Base-by-base conservation (phyloP, 345 rosid species). In the Gossypium thurberi region DNA sequence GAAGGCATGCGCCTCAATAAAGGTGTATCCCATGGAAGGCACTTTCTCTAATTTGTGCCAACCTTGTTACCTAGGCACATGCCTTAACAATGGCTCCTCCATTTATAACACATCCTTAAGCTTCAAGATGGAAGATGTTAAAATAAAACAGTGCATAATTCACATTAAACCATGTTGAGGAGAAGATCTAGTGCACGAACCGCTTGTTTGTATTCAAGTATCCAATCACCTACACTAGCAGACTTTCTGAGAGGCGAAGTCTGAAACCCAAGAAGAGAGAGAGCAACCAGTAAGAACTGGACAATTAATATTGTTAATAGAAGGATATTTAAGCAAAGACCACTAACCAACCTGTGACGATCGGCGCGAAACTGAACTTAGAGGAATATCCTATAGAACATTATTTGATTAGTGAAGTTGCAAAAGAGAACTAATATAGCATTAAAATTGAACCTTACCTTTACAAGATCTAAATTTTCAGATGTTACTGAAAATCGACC, bases 401-500 rank as follows among this genome's bases (percentile, higher is more conserved):
- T 79, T 60, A 76, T 81, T 72, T 74, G 65, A 86, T 92, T 81
- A 87, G 98, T 73, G 55, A 75, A 37, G 76, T 55, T 43, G 66
- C 57, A 77, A 48, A 26, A 67, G 28, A 78, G 74, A 12, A 72
- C 17, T 73, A 51, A 69, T 21, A 65, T 60, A 37, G 65, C 61
- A 68, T 23, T 17, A 51, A 71, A 73, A 70, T 61, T 76, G 66
- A 85, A 63, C 20, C 50, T 77, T 81, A 92, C 99, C 98, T 96
- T 96, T 65, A 78, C 87, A 80, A 91, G 96, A 86, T 96, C 98
- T 59, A 96, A 73, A 81, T 89, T 96, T 83, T 91, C 99, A 72
- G 98, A 96, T 77, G 99, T 96, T 60, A 96, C 99, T 28, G 98
- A 96, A 80, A 96, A 96, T 68, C 98, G 80, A 70, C 99, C 99